Base-by-base conservation (phyloP, 2,329 filamentous ascomycete genomes). In the Harringtonia aguacate region DNA sequence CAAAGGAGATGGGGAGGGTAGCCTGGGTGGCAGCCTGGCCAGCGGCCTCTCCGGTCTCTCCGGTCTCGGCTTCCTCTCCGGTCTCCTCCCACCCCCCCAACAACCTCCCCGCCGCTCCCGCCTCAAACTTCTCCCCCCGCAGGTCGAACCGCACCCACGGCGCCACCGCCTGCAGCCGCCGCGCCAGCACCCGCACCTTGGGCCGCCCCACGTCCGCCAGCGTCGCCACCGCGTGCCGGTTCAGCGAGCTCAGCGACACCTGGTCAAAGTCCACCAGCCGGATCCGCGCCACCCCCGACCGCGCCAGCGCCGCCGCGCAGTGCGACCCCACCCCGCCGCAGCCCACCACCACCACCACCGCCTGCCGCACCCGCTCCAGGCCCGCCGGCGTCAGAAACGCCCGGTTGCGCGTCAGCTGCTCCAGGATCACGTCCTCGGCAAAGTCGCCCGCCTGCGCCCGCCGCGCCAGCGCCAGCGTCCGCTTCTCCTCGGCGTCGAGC, bases 221-320 rank as follows among this genome's bases (percentile, higher is more conserved):
- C 0, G 90, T 97, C 6, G 92, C 92, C 1, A 98, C 83, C 9
- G 92, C 88, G 63, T 98, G 92, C n/a, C 92, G 73, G 62, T 98
- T 98, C 44, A 98, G 68, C 4, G 88, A 95, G 50, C 86, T 94
- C 36, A 98, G 71, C 0, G 89, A 94, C 29, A 98, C 90, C 70
- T 98, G 92, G 61, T 98, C 92, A 60, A 98, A 98, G 62, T 98
- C 92, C 53, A 98, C 79, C 31, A 98, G 75, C 1, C 92, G 81
- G 44, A 98, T 73, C 54, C 80, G 82, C n/a, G 84, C 81, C 36
- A 94, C 87, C 28, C 92, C 92, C 0, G 89, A 95, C 27, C 92
- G 81, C 6, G 87, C 84, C 27, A 98, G 77, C 4, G 92, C 82
- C 2, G 89, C 82, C 5, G 83, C 77, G 49, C 86, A 89, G 67